phyloP scores from a whole-genome alignment of 1,284 basidiomycete genomes.

The Pyrrhoderma lamaoense region DNA sequence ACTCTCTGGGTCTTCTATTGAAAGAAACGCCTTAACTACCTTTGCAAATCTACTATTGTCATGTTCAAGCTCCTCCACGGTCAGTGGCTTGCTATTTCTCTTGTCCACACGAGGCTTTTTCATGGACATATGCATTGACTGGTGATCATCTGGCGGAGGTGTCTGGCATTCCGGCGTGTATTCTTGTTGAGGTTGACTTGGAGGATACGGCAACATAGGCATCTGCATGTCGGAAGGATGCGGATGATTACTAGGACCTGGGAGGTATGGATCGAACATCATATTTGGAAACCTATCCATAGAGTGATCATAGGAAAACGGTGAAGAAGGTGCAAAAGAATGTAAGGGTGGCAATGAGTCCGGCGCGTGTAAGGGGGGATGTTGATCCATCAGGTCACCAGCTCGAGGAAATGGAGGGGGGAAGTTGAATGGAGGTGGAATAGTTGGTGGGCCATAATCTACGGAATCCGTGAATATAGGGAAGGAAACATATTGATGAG shows the following conservation, averaged over 20 bases:
- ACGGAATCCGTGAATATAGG: background rate
- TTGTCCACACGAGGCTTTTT: slow-evolving; percentile 11
- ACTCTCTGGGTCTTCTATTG: slow-evolving; percentile 13
- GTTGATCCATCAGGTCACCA: slow-evolving; percentile 2
- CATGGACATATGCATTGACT: background rate
- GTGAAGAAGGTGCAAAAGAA: slow-evolving; percentile 11
- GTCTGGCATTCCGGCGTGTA: too few relatives aligned
- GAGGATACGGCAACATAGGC: background rate
- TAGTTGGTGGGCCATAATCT: slow-evolving; percentile 3
- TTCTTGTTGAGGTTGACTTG: too few relatives aligned
- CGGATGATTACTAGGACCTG: background rate
- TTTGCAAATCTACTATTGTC: slow-evolving; percentile 19
- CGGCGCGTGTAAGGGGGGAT: background rate
- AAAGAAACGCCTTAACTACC: slow-evolving; percentile 17
- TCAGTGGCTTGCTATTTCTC: slow-evolving; percentile 16
- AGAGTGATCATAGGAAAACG: slow-evolving; percentile 4
- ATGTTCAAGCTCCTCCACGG: slow-evolving; percentile 16
- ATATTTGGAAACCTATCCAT: background rate
- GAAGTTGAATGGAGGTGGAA: background rate
- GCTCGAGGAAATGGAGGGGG: slow-evolving; percentile 3
- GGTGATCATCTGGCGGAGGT: too few relatives aligned
- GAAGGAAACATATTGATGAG: background rate
- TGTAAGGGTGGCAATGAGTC: slow-evolving; percentile 7
- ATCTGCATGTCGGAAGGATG: background rate
- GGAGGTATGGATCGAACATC: background rate